These are phyloP conservation scores for Fragaria ananassa DNA, from an alignment of 306 rosid species.

Conservation along the genomic window DNA sequence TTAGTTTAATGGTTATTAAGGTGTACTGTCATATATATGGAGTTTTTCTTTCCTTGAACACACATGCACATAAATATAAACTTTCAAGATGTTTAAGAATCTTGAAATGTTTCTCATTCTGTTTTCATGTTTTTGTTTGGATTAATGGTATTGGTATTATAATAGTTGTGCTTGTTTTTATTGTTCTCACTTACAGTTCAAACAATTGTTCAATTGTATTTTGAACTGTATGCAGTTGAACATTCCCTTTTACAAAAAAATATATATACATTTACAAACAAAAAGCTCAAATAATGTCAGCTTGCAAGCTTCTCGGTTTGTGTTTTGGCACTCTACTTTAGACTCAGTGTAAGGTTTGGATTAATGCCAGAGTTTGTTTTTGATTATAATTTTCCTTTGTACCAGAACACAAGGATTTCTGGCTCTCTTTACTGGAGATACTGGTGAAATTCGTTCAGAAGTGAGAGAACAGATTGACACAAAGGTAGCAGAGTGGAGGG, in stretches of 20 bases:
- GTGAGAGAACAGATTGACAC: conserved; percentile 98
- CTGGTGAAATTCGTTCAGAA: conserved; percentile 97
- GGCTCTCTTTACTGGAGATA: conserved; percentile 94
- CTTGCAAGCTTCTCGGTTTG: background rate
- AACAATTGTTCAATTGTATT: background rate
- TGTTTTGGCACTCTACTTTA: background rate
- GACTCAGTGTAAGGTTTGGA: background rate
- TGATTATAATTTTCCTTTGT: conserved; percentile 24
- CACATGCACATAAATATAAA: background rate
- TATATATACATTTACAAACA: background rate
- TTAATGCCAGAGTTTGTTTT: background rate
- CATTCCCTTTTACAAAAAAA: background rate
- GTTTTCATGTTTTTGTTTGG: background rate
- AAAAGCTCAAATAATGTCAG: background rate
- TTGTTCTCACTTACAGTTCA: background rate
- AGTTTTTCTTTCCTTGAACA: background rate
- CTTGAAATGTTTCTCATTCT: background rate
- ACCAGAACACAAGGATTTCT: conserved; percentile 94
- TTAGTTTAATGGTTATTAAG: background rate
- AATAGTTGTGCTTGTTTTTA: background rate
- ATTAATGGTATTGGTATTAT: background rate
- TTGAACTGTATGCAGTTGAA: background rate
- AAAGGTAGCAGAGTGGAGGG: conserved; percentile 99
- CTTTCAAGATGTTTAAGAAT: background rate
- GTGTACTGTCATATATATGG: background rate